Base-by-base conservation (phyloP, 1,284 basidiomycete genomes). In the Cronartium quercuum region DNA sequence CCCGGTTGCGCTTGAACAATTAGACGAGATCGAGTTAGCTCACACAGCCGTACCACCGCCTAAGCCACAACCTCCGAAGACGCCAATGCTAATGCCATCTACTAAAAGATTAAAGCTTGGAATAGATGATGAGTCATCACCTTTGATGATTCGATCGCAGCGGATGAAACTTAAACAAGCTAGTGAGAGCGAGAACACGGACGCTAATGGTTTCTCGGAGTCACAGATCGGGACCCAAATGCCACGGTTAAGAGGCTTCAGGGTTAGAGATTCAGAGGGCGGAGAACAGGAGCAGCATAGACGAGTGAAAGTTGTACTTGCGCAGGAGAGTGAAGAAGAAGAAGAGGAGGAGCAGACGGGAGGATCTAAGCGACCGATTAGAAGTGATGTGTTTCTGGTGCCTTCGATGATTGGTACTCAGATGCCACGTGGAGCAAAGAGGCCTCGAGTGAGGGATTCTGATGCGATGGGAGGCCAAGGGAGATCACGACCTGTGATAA, bases 291-390 rank as follows among this genome's bases (percentile, higher is more conserved):
- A 55, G 7, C 15, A 55, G 51, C 7, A 55, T 1, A 55, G 18
- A 41, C 37, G 9, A 34, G n/a, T 38, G 68, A 44, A 47, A 63
- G 66, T 37, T n/a, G n/a, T n/a, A 12, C 1, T 55, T 55, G n/a
- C n/a, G n/a, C n/a, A 55, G 29, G 51, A 55, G n/a, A 55, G 51
- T 55, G 51, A 55, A 13, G 51, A 55, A 55, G 51, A 55, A 55
- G n/a, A n/a, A n/a, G n/a, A n/a, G n/a, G n/a, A n/a, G 18, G 51
- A 55, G 29, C 29, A n/a, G 18, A 1, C 51, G 29, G 29, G 51
- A 18, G n/a, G 51, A 55, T n/a, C 15, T 29, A 29, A 21, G 29
- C 29, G 51, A 21, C 10, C 51, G 18, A 55, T 9, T 12, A 29
- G 51, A 55, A 55, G 6, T 55, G 51, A 55, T n/a, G n/a, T n/a